Evolutionary conservation across 2,329 filamentous ascomycete genomes (phyloP), one percentile per base, ranked within the genome.

Genomic region (Neoscytalidium dimidiatum): DNA sequence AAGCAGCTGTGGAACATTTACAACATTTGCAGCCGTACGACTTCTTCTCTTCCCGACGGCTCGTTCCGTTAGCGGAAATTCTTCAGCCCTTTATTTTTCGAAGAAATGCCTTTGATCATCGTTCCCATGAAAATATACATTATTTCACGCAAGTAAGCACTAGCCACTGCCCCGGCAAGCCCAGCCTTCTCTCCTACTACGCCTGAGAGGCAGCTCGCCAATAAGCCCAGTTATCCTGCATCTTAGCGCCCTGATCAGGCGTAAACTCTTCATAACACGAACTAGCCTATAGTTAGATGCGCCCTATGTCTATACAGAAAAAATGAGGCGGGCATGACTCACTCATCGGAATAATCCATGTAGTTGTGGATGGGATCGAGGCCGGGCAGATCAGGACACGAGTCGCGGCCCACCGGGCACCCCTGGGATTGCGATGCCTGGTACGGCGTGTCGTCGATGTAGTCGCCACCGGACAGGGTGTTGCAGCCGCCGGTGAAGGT

Each of bases 301-400:
- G 8, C 4, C 9, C 4, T 11, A 29, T 19, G 6, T 21, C 4
- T 14, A 29, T 2, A 14, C 23, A 1, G 29, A 1, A 31, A 19
- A 2, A 3, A 3, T 6, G 13, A 41, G 23, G 4, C 14, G n/a
- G n/a, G n/a, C n/a, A n/a, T n/a, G 11, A 33, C 49, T 57, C 19
- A 64, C 49, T 71, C 71, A 44, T 66, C 46, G 13, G 70, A 71
- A 64, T 76, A 76, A 67, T 75, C 72, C 74, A 77, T 77, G 68
- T 68, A 75, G 65, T 77, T 76, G 41, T 72, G 71, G 43, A 76
- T 71, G 0, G 73, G 72, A 51, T 77, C 74, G 19, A 69, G 13
- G 2, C 74, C 74, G 6, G 66, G 19, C 41, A 62, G 63, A 57
- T 44, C 58, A 28, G 71, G 68, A 66, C 74, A 77, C 7, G 70